phyloP scores from a whole-genome alignment of 192 early-diverging fungal genomes.

The Glomus cerebriforme region DNA sequence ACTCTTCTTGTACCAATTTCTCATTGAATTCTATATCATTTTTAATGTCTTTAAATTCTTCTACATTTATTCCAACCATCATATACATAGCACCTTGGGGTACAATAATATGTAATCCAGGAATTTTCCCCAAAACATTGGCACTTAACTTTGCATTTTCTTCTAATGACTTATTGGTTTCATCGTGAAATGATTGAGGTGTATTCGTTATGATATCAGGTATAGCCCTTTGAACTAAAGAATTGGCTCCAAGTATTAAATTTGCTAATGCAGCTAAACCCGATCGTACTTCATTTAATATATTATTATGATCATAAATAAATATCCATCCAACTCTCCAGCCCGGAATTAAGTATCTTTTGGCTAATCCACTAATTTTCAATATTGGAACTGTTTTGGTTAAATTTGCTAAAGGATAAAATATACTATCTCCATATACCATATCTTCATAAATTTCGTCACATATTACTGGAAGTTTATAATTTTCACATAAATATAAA shows the following conservation, averaged over 20 bases:
- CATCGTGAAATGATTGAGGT: slow-evolving; percentile 64
- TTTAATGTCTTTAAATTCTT: slow-evolving; percentile 68
- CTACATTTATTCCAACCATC: slow-evolving; percentile 77
- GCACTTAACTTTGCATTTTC: slow-evolving; percentile 68
- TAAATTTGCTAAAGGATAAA: slow-evolving; percentile 70
- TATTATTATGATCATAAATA: slow-evolving; percentile 69
- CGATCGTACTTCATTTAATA: slow-evolving; percentile 65
- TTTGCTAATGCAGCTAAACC: slow-evolving; percentile 75
- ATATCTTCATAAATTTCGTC: slow-evolving; percentile 94
- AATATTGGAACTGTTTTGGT: slow-evolving; percentile 83
- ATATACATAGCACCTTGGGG: slow-evolving; percentile 95
- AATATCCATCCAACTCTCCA: slow-evolving; percentile 92
- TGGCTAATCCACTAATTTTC: slow-evolving; percentile 82
- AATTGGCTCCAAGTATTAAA: slow-evolving; percentile 80
- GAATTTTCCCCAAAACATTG: slow-evolving; percentile 61
- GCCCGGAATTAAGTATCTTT: slow-evolving; percentile 89
- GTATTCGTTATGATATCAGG: slow-evolving; percentile 77
- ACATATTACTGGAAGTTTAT: slow-evolving; percentile 80
- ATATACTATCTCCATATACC: slow-evolving; percentile 65
- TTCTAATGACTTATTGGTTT: slow-evolving; percentile 71
- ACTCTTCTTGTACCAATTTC: slow-evolving; percentile 81
- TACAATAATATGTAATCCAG: slow-evolving; percentile 72
- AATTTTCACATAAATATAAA: slow-evolving; percentile 68
- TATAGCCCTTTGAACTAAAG: slow-evolving; percentile 74
- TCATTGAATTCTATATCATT: slow-evolving; percentile 82